Evolutionary conservation across 1,284 basidiomycete species (phyloP), one percentile per base, ranked within the genome.

Genomic region (Neolentinus lepideus): DNA sequence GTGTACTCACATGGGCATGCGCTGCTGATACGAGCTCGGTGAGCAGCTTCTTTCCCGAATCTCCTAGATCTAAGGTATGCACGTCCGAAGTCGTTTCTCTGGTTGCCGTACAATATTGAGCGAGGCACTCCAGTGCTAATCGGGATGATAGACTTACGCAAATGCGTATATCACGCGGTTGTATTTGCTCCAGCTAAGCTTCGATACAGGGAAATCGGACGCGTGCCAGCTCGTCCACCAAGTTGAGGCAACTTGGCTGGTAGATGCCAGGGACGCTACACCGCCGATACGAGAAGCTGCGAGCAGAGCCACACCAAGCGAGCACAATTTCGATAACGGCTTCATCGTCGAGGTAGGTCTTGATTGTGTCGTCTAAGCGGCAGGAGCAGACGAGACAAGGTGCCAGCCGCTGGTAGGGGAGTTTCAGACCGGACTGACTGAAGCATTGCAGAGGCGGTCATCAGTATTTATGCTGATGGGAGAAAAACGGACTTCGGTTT

Each of bases 161-260:
- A 71, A 82, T 25, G 77, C 69, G 62, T 79, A 82, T 1, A 73
- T 75, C 52, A 81, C 51, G 14, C 76, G 74, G 12, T 75, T 79
- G 58, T 79, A 82, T 62, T 77, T 80, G 24, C 66, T 61, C 80
- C 80, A 82, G 52, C 64, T 72, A 55, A 81, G 63, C 12, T 65
- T 60, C 1, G 71, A 69, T 11, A 77, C 63, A 16, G 76, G 69
- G 54, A 75, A 76, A 1, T 72, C 71, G 3, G 65, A 59, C 3
- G 64, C 67, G 59, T 79, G 75, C 71, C 71, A 80, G 43, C 75
- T 73, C 29, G 76, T 70, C 57, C 70, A 78, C 74, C 75, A 79
- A 24, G 70, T 69, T 8, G 71, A 61, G 12, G 74, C 71, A 14
- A 77, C 56, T 22, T 10, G 12, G 24, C 27, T n/a, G 10, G 47